A percentile compares a stretch with the other conserved stretches of the same genome.
phyloP scores from a whole-genome alignment of 176 grass and related monocot genomes.

The Eleusine indica region DNA sequence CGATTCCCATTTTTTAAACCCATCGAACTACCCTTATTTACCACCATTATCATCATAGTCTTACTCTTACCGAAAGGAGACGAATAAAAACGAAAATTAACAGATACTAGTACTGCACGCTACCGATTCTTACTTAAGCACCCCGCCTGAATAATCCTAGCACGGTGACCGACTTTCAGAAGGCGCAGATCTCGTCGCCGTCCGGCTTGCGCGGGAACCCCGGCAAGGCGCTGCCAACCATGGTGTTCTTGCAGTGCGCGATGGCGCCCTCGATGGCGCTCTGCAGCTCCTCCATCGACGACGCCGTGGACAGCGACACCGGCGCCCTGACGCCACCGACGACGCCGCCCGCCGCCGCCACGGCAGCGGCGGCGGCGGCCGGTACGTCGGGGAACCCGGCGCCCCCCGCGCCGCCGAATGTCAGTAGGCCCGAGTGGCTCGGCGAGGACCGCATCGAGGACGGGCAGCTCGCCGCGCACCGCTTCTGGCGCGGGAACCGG shows the following conservation, averaged over 20 bases:
- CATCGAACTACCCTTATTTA: constrained; percentile 63
- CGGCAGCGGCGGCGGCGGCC: constrained; percentile 29
- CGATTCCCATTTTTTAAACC: constrained; percentile 37
- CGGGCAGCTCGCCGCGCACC: constrained; percentile 84
- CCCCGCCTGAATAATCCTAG: constrained; percentile 46
- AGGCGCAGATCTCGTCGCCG: constrained; percentile 46
- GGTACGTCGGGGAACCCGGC: constrained; percentile 67
- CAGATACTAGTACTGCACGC: constrained; percentile 24
- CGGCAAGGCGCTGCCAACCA: constrained; percentile 37
- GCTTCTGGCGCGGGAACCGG: constrained; percentile 72
- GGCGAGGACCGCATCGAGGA: constrained; percentile 96
- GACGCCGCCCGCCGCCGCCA: constrained; percentile 15
- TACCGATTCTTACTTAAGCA: constrained; percentile 46
- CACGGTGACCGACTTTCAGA: constrained; percentile 33
- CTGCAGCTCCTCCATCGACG: constrained; percentile 95
- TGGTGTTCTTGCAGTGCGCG: constrained; percentile 95
- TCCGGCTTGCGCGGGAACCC: constrained; percentile 26
- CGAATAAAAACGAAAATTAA: constrained; percentile 40
- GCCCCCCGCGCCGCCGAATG: constrained; percentile 50
- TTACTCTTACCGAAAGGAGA: constrained; percentile 42
- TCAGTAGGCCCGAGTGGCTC: constrained; percentile 85
- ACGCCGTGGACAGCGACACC: constrained; percentile 62
- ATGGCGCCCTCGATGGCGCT: constrained; percentile 96
- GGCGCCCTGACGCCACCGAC: constrained; percentile 26
- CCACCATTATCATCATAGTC: constrained; percentile 30